Evolutionary conservation across 176 grass and related monocot species (phyloP), one percentile per base, ranked within the genome.

Genomic region (Calamus simplicifolius): DNA sequence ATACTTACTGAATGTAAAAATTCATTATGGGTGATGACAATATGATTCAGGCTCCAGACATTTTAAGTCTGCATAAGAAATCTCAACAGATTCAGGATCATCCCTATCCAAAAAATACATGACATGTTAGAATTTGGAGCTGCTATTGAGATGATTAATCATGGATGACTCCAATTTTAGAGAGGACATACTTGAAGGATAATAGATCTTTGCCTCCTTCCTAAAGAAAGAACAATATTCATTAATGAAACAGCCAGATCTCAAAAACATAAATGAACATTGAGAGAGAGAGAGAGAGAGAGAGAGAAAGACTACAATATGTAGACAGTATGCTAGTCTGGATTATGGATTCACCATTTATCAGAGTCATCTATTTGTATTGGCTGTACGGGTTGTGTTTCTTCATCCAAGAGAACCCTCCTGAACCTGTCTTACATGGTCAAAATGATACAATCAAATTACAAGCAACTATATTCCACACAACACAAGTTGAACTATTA

Each of bases 11-110:
- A 63, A 97, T 97, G 51, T 82, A 97, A 73, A 97, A 97, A 62
- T 97, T 97, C 81, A 97, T 82, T 88, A 97, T 84, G 57, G 84
- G 64, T 70, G 93, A 97, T 55, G 93, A 88, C 19, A 97, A 51
- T 82, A 85, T 23, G 76, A 80, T 64, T 91, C 87, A 52, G 87
- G 87, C 49, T 85, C 67, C 6, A 97, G 81, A 61, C 93, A 97
- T 75, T 66, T 82, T 60, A 88, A 82, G 72, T 85, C 93, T 52
- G 68, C 73, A 59, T 35, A 49, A 73, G 81, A 85, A 66, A 97
- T 81, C 72, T 88, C 87, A 35, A 91, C 65, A 70, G 80, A 77
- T 54, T 82, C 50, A 60, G 81, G 79, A 74, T 80, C 72, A 49
- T 82, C 84, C 51, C 93, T 97, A 56, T 61, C 16, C 18, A 61